phyloP scores from a whole-genome alignment of 495 filamentous ascomycete genomes.

The Poronia punctata region DNA sequence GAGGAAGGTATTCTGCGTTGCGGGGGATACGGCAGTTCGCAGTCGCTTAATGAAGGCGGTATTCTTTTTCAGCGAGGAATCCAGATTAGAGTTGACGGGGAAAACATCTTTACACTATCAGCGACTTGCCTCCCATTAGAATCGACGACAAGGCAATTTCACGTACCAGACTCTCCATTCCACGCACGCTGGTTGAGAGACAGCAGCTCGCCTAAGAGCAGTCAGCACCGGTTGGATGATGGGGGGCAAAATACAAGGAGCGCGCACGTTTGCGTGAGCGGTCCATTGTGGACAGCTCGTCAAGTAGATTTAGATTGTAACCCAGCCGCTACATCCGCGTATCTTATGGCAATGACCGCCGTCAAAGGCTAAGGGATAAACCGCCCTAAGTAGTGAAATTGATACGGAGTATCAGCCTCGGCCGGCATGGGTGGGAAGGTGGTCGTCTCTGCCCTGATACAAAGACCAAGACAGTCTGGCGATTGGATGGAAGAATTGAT shows the following conservation, averaged over 20 bases:
- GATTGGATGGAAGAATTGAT: too few relatives aligned
- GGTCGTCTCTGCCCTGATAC: conserved; percentile 16
- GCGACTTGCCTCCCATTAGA: conserved; percentile 12
- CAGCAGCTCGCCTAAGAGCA: conserved; percentile 70
- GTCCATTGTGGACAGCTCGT: conserved; percentile 58
- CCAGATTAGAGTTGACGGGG: conserved; percentile 69
- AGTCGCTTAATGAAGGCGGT: conserved; percentile 97
- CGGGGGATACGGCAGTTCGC: conserved; percentile 76
- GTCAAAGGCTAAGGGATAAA: conserved; percentile 38
- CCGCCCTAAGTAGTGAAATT: conserved; percentile 37
- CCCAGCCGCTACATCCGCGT: conserved; percentile 33
- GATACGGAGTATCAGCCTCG: conserved; percentile 35
- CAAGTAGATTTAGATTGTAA: conserved; percentile 8
- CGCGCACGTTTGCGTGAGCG: conserved; percentile 74
- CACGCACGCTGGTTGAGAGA: conserved; percentile 80
- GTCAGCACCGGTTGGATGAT: conserved; percentile 16
- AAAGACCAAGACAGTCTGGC: conserved; percentile 15
- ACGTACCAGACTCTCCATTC: conserved; percentile 76
- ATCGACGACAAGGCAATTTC: conserved; percentile 3
- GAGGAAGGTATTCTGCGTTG: conserved; percentile 73
- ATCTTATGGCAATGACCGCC: conserved; percentile 25
- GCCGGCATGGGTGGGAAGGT: conserved; percentile 40
- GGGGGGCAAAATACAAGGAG: neutral
- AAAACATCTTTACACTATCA: conserved; percentile 60
- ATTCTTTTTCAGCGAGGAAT: conserved; percentile 97